Conservation (phyloP, 106 monocot species). For the Apostasia shenzhenica region DNA sequence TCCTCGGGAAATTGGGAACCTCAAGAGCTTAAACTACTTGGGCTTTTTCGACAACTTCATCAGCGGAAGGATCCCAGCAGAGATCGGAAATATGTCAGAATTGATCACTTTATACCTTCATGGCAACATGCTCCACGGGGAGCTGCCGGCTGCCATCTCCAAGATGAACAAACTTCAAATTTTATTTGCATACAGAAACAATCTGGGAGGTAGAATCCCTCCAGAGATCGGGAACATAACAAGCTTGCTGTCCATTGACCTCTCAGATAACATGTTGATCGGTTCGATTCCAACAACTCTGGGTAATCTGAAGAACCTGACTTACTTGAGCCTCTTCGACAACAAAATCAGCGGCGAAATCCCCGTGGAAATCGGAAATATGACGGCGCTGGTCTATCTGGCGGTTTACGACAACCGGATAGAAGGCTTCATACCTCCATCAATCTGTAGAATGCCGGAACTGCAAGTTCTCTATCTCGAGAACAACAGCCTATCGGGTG, state of each 20-base stretch:
- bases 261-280: background rate
- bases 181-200: slow-evolving; percentile 13
- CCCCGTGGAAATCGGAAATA: background rate
- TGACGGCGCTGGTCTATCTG: background rate
- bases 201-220: slow-evolving; percentile 3
- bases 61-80: slow-evolving; percentile 7
- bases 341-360: slow-evolving; percentile 25
- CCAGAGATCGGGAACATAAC: background rate
- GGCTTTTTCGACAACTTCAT: slow-evolving; percentile 3
- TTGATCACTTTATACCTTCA: background rate
- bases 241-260: slow-evolving; percentile 2
- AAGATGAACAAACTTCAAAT: slow-evolving; percentile 11
- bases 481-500: slow-evolving; percentile 2
- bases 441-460: background rate
- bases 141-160: slow-evolving; percentile 18
- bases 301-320: slow-evolving; percentile 3
- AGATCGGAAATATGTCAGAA: slow-evolving; percentile 23
- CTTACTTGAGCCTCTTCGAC: slow-evolving; percentile 9
- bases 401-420: background rate
- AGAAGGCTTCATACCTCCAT: background rate
- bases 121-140: slow-evolving; percentile 19
- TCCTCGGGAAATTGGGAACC: slow-evolving; percentile 4
- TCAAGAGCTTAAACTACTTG: background rate
- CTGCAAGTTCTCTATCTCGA: slow-evolving; percentile 6
- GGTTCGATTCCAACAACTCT: slow-evolving; percentile 7